These are phyloP conservation scores for Candida ascalaphidarum DNA, from an alignment of 805 yeast species.

Conservation along the genomic window DNA sequence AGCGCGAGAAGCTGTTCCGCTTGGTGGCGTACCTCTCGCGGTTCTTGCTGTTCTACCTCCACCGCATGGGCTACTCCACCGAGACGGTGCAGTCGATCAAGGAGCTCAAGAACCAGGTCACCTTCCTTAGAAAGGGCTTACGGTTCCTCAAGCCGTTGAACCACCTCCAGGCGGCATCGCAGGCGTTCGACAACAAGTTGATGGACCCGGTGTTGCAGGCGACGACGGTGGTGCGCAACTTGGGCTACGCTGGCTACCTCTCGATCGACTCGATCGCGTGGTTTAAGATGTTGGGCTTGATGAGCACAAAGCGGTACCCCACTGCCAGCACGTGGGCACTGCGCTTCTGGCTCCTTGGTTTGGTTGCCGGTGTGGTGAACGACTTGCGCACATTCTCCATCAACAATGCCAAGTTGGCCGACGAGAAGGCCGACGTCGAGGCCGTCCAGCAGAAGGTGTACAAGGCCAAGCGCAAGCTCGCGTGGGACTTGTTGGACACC, in stretches of 20 bases:
- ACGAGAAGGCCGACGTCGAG: constrained; percentile 22
- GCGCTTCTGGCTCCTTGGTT: constrained; percentile 71
- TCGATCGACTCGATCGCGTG: constrained; percentile 56
- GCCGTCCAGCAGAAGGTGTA: constrained; percentile 33
- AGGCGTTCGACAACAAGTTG: constrained; percentile 62
- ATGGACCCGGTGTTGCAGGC: constrained; percentile 49
- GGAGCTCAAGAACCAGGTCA: constrained; percentile 52
- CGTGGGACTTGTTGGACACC: constrained; percentile 71
- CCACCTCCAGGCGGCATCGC: constrained; percentile 61
- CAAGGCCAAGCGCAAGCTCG: constrained; percentile 50
- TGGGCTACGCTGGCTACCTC: constrained; percentile 57
- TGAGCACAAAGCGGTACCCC: constrained; percentile 38
- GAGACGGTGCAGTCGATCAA: constrained; percentile 42
- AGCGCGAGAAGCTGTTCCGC: constrained; percentile 77
- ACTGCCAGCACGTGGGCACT: constrained; percentile 50
- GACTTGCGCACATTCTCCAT: constrained; percentile 46
- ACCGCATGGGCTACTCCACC: constrained; percentile 45
- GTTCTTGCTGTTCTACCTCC: constrained; percentile 56
- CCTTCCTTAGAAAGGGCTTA: constrained; percentile 72
- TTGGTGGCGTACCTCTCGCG: constrained; percentile 74
- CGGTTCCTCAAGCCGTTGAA: constrained; percentile 76
- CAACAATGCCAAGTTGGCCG: constrained; percentile 26
- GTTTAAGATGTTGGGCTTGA: constrained; percentile 49
- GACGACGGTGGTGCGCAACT: constrained; percentile 46
- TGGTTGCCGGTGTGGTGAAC: constrained; percentile 53